A percentile compares a stretch with the other conserved stretches of the same genome.
Conservation (phyloP, 2,329 filamentous ascomycete genomes). For the Hypoxylon sp. region DNA sequence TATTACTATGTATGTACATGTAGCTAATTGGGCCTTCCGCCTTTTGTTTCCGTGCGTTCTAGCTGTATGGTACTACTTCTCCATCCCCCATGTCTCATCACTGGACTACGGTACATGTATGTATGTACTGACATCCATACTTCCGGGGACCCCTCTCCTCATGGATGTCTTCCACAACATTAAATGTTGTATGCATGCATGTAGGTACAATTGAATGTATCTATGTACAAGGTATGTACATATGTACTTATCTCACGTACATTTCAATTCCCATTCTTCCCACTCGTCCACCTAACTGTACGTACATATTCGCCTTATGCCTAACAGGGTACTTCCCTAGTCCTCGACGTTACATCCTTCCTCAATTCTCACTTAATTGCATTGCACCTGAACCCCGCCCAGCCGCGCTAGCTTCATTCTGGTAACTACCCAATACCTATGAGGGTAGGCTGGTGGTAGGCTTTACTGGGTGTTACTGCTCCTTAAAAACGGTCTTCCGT, state of each 20-base stretch:
- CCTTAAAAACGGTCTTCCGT: slow-evolving; percentile 42
- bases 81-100: slow-evolving; percentile 15
- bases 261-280: slow-evolving; percentile 9
- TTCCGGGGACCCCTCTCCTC: slow-evolving; percentile 24
- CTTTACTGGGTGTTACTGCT: slow-evolving; percentile 32
- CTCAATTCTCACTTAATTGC: slow-evolving; percentile 41
- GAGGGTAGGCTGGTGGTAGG: slow-evolving; percentile 9
- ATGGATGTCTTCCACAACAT: no score
- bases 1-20: slow-evolving; percentile 9
- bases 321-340: slow-evolving; percentile 33
- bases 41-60: slow-evolving; percentile 21
- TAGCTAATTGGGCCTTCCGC: slow-evolving; percentile 35
- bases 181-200: no score
- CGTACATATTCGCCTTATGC: slow-evolving; percentile 19
- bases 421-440: slow-evolving; percentile 38
- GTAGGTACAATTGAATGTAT: not conserved
- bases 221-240: not conserved
- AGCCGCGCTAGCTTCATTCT: slow-evolving; percentile 43
- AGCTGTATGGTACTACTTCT: not conserved
- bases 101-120: not conserved
- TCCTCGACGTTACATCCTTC: slow-evolving; percentile 31
- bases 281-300: not conserved
- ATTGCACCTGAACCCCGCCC: slow-evolving; percentile 45
- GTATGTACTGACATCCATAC: not conserved
- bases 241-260: slow-evolving; percentile 11